Base-by-base conservation (phyloP, 2,329 filamentous ascomycete species). In the Stemphylium vesicarium region DNA sequence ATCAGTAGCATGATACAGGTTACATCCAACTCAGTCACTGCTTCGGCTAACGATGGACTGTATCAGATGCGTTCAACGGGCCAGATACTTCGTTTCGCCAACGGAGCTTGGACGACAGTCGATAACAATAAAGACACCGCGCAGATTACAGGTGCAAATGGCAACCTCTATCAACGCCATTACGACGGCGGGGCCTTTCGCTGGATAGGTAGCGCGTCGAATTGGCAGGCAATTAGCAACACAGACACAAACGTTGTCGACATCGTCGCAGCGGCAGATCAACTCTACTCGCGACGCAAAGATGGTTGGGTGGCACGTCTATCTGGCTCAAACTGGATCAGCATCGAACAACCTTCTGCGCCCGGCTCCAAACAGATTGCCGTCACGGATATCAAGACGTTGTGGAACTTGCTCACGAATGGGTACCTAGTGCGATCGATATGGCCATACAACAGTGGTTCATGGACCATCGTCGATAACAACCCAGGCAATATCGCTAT, bases 271-370 rank as follows among this genome's bases (percentile, higher is more conserved):
- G 64, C 63, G 4, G 42, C 59, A 7, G 64, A 68, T 24, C 64
- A 70, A 32, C 48, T 72, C 35, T 72, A 72, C 56, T 59, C 58
- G 24, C 65, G 68, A 13, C 59, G 68, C 16, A 70, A 66, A 57
- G 68, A 72, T 40, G 69, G 69, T 32, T 69, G 64, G 61, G 57
- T 69, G 13, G 63, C 61, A 3, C 64, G 68, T 15, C 69, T 63
- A 56, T 59, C 62, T 0, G 65, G 69, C 5, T 60, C 52, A 1
- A 50, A 47, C 4, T 72, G 68, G 69, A 47, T 50, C 9, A 62
- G 62, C 12, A 65, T 72, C 51, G 56, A 63, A 24, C 63, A 68
- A 16, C 65, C 68, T 0, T 59, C 63, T 1, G 38, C 60, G 0
- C 58, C 50, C 0, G 24, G 53, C 2, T 62, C 62, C 5, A 45